These are phyloP conservation scores for Colletotrichum sp. DNA, from an alignment of 2,329 filamentous ascomycete genomes.

Conservation along the genomic window DNA sequence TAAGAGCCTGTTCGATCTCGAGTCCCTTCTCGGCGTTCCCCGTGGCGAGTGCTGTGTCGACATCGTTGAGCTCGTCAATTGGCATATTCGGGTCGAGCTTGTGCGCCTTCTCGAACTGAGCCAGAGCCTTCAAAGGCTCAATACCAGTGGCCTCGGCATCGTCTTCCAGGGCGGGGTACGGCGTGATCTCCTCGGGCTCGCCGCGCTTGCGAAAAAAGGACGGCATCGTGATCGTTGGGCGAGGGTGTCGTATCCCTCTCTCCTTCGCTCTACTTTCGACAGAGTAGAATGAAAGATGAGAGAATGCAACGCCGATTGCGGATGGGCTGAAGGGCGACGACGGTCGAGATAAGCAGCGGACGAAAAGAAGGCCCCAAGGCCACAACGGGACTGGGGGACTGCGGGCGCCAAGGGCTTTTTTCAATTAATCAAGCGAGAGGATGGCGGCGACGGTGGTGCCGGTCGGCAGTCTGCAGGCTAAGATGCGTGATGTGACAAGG, in stretches of 20 bases:
- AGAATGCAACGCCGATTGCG: conserved; percentile 14
- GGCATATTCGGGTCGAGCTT: conserved; percentile 70
- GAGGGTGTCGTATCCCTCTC: background rate
- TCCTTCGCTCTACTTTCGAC: conserved; percentile 16
- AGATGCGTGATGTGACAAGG: conserved; percentile 5
- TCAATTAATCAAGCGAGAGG: conserved; percentile 10
- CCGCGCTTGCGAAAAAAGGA: conserved; percentile 51
- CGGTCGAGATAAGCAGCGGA: conserved; percentile 12
- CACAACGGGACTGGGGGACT: conserved; percentile 11
- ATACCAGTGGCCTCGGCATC: conserved; percentile 43
- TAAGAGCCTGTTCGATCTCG: conserved; percentile 61
- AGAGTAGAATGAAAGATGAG: conserved; percentile 16
- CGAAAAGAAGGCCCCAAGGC: conserved; percentile 17
- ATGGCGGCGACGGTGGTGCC: conserved; percentile 16
- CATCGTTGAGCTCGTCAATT: conserved; percentile 64
- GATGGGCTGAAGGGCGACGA: conserved; percentile 16
- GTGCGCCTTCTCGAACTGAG: conserved; percentile 64
- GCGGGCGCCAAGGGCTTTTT: conserved; percentile 20
- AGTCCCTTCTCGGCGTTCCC: conserved; percentile 61
- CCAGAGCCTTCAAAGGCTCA: conserved; percentile 51
- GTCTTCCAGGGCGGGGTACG: conserved; percentile 42
- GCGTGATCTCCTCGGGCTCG: conserved; percentile 50
- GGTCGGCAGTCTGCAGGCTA: conserved; percentile 18
- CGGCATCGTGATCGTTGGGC: conserved; percentile 31
- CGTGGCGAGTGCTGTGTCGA: conserved; percentile 61